A percentile compares a stretch with the other conserved stretches of the same genome.
phyloP scores from a whole-genome alignment of 2,329 filamentous ascomycete species.

The Ophiocordyceps unilateralis region DNA sequence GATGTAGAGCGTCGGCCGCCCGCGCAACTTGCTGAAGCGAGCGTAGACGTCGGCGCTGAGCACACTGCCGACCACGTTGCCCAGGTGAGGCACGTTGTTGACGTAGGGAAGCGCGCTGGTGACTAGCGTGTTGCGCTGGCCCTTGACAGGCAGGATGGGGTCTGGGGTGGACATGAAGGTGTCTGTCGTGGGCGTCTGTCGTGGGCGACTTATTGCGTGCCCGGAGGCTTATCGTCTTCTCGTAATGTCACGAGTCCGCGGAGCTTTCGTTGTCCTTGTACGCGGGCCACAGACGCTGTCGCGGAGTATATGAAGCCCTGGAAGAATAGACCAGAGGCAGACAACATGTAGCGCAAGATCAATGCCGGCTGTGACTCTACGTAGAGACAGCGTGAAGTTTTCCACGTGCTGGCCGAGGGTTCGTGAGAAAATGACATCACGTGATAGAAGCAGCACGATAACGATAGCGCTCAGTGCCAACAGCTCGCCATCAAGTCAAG shows the following conservation, averaged over 20 bases:
- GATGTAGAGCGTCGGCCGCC: conserved; percentile 64
- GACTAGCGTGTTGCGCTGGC: conserved; percentile 75
- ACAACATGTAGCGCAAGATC: too few relatives aligned
- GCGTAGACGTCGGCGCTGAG: conserved; percentile 79
- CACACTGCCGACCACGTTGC: conserved; percentile 76
- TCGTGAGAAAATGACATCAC: neutral
- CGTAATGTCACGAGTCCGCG: too few relatives aligned
- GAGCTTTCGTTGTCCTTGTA: too few relatives aligned
- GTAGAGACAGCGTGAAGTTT: too few relatives aligned
- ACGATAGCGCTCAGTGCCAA: neutral
- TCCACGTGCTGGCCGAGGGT: neutral
- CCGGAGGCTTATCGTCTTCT: too few relatives aligned
- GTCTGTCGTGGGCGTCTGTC: neutral
- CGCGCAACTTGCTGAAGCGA: conserved; percentile 64
- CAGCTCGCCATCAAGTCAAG: too few relatives aligned
- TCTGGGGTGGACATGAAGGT: conserved; percentile 3
- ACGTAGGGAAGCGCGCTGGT: conserved; percentile 80
- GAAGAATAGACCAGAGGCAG: too few relatives aligned
- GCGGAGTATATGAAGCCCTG: too few relatives aligned
- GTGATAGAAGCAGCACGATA: neutral
- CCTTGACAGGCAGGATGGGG: conserved; percentile 46
- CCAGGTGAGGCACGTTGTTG: conserved; percentile 65
- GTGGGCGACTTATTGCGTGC: too few relatives aligned
- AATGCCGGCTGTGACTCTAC: too few relatives aligned
- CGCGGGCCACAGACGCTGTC: neutral